Evolutionary conservation across 768 basidiomycete genomes (phyloP).

Genomic region (Russula sp.): DNA sequence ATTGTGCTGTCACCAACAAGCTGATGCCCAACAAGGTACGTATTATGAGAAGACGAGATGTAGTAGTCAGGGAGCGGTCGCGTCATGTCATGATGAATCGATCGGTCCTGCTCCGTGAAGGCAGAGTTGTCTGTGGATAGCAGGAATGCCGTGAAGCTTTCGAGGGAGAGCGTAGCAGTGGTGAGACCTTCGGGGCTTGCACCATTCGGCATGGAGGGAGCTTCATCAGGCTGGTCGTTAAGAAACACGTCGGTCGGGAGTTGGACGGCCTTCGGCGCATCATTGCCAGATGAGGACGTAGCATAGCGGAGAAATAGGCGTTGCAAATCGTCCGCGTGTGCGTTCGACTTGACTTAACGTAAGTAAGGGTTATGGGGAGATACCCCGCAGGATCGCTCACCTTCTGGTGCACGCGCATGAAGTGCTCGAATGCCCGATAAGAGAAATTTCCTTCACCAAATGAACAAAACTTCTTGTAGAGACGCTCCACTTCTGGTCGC

Average conservation of each 20-base stretch:
- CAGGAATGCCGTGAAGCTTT: slow-evolving; percentile 74
- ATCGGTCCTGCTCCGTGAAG: slow-evolving; percentile 46
- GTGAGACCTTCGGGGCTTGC: slow-evolving; percentile 10
- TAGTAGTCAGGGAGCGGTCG: slow-evolving; percentile 82
- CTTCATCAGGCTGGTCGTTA: neutral
- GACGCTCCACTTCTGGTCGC: slow-evolving; percentile 71
- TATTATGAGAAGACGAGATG: slow-evolving; percentile 89
- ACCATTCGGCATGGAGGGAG: slow-evolving; percentile 7
- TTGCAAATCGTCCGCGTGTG: slow-evolving; percentile 30
- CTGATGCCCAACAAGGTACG: slow-evolving; percentile 83
- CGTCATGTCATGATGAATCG: slow-evolving; percentile 80
- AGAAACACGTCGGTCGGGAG: slow-evolving; percentile 29
- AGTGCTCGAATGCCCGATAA: slow-evolving; percentile 40
- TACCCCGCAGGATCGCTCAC: slow-evolving; percentile 36
- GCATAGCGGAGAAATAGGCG: slow-evolving; percentile 39
- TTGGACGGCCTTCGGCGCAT: slow-evolving; percentile 21
- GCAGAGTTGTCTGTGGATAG: slow-evolving; percentile 70
- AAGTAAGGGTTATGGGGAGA: slow-evolving; percentile 27
- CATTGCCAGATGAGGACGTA: slow-evolving; percentile 14
- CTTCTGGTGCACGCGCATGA: slow-evolving; percentile 50
- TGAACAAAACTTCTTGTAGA: slow-evolving; percentile 45
- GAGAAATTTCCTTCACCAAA: slow-evolving; percentile 33
- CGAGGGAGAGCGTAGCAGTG: slow-evolving; percentile 38
- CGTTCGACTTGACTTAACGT: slow-evolving; percentile 28
- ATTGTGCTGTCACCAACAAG: slow-evolving; percentile 83